A percentile compares a stretch with the other conserved stretches of the same genome.
phyloP scores from a whole-genome alignment of 306 rosid genomes.

The Quercus parvula region DNA sequence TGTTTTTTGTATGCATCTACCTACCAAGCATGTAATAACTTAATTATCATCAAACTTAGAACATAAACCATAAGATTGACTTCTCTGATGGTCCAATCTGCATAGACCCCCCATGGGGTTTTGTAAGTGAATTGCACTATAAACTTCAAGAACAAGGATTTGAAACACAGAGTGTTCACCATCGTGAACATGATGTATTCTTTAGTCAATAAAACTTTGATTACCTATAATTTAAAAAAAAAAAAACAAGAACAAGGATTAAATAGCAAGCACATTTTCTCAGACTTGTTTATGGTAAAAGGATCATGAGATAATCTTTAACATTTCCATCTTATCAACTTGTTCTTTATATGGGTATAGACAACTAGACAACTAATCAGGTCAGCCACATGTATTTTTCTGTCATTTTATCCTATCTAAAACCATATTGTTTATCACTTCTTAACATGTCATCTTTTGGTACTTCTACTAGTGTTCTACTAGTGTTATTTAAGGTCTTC shows the following conservation, averaged over 20 bases:
- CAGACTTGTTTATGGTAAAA: not conserved
- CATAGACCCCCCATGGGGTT: not conserved
- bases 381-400: too few relatives aligned
- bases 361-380: too few relatives aligned
- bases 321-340: not conserved
- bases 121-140: not conserved
- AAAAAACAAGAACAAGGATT: not conserved
- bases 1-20: not conserved
- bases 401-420: too few relatives aligned
- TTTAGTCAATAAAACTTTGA: too few relatives aligned
- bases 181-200: too few relatives aligned
- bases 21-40: not conserved
- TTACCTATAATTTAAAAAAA: too few relatives aligned
- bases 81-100: not conserved
- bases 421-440: too few relatives aligned
- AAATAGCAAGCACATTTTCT: not conserved
- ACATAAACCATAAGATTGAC: not conserved
- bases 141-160: not conserved
- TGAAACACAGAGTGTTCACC: too few relatives aligned
- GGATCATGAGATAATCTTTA: not conserved
- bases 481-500: too few relatives aligned
- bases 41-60: not conserved
- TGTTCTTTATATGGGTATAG: not conserved
- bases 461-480: too few relatives aligned
- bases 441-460: too few relatives aligned